Base-by-base conservation (phyloP, 2,329 filamentous ascomycete species). In the Penicillium rolfsii region DNA sequence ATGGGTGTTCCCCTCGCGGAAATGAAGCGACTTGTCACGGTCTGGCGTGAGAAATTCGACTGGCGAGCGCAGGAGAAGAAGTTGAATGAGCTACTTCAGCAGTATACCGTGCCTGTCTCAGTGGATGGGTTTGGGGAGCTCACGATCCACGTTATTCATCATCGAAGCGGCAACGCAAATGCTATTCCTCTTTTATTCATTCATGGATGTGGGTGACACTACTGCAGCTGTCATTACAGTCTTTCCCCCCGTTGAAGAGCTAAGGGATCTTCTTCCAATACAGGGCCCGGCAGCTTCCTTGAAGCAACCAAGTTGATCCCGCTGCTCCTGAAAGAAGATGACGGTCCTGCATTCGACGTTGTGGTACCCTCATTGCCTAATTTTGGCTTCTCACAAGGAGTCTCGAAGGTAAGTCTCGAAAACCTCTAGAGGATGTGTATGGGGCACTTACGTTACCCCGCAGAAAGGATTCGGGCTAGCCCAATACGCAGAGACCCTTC, bases 161-260 rank as follows among this genome's bases (percentile, higher is more conserved):
- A 88, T 65, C 79, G 74, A 55, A 86, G 83, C 66, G 70, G 74
- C 1, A 77, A 77, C 2, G 66, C 80, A 1, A 78, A 79, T 22
- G 86, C 86, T 1, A 84, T 91, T 45, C 88, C 89, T 0, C 70
- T 91, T 33, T 72, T 91, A 0, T 90, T 91, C 71, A 80, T 82
- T n/a, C 88, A 91, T 70, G 87, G 88, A 14, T 90, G 82, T 81
- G 74, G 26, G 71, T 53, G 14, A 1, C 5, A n/a, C 63, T 7
- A 46, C 46, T 22, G 19, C 38, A 9, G 40, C 40, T 5, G 22
- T 14, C 12, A 12, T 40, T 14, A 11, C 0, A 2, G 9, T 26
- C 30, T n/a, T 3, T 28, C 28, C n/a, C 19, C n/a, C 77, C 57
- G 36, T 5, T 11, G 30, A 19, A 14, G 11, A 30, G 11, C 8